phyloP scores from a whole-genome alignment of 441 rosid genomes.

The Mallotus repandus region DNA sequence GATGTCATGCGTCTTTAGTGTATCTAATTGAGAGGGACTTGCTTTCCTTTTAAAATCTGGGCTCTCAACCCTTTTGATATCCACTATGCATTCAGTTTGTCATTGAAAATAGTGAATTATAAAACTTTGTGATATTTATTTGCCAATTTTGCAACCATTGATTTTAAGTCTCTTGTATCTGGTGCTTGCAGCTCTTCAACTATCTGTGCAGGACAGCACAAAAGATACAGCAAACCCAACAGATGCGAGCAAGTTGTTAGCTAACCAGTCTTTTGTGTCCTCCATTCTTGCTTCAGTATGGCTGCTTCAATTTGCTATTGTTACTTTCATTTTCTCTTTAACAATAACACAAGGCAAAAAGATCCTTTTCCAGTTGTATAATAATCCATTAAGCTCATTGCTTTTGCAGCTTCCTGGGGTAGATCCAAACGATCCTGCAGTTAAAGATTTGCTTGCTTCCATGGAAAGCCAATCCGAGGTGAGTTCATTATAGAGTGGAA shows the following conservation, averaged over 20 bases:
- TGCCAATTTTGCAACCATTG: not conserved
- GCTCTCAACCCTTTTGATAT: not conserved
- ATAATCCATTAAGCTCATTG: slow-evolving; percentile 9
- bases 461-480: slow-evolving; percentile 63
- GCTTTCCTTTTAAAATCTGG: not conserved
- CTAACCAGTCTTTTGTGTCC: slow-evolving; percentile 51
- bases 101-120: too few species aligned
- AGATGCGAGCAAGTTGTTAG: slow-evolving; percentile 50
- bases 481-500: slow-evolving; percentile 13
- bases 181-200: slow-evolving; percentile 48
- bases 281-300: slow-evolving; percentile 52
- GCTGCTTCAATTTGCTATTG: slow-evolving; percentile 7
- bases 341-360: not conserved
- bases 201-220: slow-evolving; percentile 47
- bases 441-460: slow-evolving; percentile 59
- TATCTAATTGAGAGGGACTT: not conserved
- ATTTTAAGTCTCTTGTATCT: not conserved
- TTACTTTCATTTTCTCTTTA: slow-evolving; percentile 3
- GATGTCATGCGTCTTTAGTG: not conserved
- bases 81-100: not conserved
- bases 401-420: slow-evolving; percentile 66
- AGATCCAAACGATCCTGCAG: slow-evolving; percentile 63
- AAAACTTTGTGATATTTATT: not conserved
- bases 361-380: not conserved
- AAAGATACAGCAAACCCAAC: slow-evolving; percentile 42